Evolutionary conservation across 192 early-diverging fungal species (phyloP), one percentile per base, ranked within the genome.

Genomic region (Backusella liffmaniae): DNA sequence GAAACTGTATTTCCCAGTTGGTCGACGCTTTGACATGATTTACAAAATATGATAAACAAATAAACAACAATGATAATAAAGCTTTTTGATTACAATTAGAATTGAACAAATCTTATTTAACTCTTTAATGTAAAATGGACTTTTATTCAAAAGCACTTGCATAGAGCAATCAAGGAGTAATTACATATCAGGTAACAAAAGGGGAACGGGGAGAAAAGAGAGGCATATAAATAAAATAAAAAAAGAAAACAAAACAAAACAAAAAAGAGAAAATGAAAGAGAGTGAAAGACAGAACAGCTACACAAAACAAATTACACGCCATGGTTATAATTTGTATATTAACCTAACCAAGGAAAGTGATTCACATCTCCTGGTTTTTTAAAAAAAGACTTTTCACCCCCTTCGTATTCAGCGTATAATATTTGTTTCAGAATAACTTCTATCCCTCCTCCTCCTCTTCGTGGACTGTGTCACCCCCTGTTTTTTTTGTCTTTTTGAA

Each of bases 301-400:
- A 62, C 56, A 62, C 56, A 62, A 62, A 62, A 62, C 56, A 62
- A 62, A 62, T 62, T 62, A 62, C 56, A 62, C 18, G 56, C 8
- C 56, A 62, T 62, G 56, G 56, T 12, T 62, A 62, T 62, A 56
- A 56, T 56, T 56, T 56, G 51, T 56, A 56, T 56, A 62, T 62
- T 62, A 62, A 62, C 12, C 56, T 62, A 62, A 62, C 56, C 29
- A 23, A 53, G 23, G 18, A 49, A n/a, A 49, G 46, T 7, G 46
- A 49, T 49, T 16, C 46, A 49, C 46, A n/a, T n/a, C 46, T 29
- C 23, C 21, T 62, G 26, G 56, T 29, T 62, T 23, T 53, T 62
- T 62, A 62, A 49, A 49, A 49, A 49, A 49, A 49, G 46, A 62
- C 56, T 13, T 62, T 53, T n/a, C 23, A 9, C 56, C 56, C 56